These are phyloP conservation scores for Quercus suber DNA, from an alignment of 306 rosid genomes.

Conservation along the genomic window DNA sequence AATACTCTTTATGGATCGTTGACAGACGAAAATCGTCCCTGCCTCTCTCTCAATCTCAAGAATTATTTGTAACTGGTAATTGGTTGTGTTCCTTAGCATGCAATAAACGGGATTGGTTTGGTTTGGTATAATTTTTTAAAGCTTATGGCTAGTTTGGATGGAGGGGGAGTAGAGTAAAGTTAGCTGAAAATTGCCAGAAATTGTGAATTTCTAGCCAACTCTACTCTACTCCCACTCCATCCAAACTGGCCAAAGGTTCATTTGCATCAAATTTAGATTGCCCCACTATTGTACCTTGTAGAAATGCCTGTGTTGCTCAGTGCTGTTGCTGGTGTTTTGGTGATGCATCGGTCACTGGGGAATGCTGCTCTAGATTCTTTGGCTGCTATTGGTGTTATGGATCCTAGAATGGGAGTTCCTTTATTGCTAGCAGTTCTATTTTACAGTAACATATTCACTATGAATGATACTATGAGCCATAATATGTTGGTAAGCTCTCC, in stretches of 20 bases:
- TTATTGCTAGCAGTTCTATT: constrained; percentile 72
- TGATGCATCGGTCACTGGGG: constrained; percentile 66
- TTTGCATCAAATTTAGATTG: constrained; percentile 20
- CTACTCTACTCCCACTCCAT: too few species aligned
- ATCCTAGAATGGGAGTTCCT: constrained; percentile 81
- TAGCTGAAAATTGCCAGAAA: too few species aligned
- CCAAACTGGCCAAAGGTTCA: not conserved
- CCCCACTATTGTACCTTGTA: constrained; percentile 32
- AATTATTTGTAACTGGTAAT: constrained; percentile 67
- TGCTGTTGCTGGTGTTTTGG: constrained; percentile 63
- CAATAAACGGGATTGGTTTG: constrained; percentile 12
- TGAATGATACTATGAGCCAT: constrained; percentile 47
- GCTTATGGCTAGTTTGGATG: not conserved
- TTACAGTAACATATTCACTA: constrained; percentile 67
- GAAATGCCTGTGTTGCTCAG: constrained; percentile 67
- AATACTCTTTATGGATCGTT: constrained; percentile 55
- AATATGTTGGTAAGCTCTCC: constrained; percentile 68
- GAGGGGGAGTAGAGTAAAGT: too few species aligned
- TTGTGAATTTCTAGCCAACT: too few species aligned
- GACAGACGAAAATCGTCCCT: constrained; percentile 57
- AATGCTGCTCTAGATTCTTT: constrained; percentile 60
- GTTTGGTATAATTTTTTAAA: constrained; percentile 22
- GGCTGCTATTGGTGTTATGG: constrained; percentile 68
- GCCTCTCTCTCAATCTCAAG: constrained; percentile 55
- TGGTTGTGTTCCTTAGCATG: constrained; percentile 11